Percentiles rank a stretch among this genome's conserved stretches.
Conservation (phyloP, 2,329 filamentous ascomycete species). For the Fusarium zealandicum region DNA sequence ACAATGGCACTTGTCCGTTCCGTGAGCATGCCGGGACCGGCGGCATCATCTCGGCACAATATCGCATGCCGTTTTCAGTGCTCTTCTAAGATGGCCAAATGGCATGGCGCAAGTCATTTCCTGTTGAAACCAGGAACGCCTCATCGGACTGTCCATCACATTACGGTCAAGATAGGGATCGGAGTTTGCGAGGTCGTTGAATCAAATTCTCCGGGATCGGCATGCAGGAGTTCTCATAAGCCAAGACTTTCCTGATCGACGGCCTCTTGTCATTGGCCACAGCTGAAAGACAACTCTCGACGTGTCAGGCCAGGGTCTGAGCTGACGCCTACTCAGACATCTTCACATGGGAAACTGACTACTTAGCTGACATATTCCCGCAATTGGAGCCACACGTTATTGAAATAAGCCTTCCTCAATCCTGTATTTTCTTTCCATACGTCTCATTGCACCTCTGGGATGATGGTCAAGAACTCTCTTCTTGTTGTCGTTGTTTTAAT, state of each 20-base stretch:
- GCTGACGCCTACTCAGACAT: no score
- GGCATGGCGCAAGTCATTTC: not conserved
- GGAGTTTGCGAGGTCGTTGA: constrained; percentile 5
- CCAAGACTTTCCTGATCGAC: constrained; percentile 1
- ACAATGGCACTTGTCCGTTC: not conserved
- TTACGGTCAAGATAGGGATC: not conserved
- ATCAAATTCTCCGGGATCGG: constrained; percentile 34
- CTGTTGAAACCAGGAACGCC: not conserved
- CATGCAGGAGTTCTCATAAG: constrained; percentile 16
- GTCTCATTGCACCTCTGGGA: no score
- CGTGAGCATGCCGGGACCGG: not conserved
- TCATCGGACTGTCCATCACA: not conserved
- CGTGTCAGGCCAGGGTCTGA: no score
- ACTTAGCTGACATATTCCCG: not conserved
- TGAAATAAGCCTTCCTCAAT: no score
- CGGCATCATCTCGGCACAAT: not conserved
- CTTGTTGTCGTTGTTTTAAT: not conserved
- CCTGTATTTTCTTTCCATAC: no score
- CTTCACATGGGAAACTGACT: constrained; percentile 8
- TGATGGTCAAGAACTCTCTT: not conserved
- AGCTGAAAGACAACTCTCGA: constrained; percentile 2
- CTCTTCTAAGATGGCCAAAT: not conserved
- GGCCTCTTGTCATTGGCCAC: constrained; percentile 7
- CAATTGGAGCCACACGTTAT: no score
- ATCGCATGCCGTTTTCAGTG: not conserved